Percentiles rank a stretch among this genome's conserved stretches.
These are phyloP conservation scores for Solanum neorickii DNA, from an alignment of 257 asterid species.

Conservation along the genomic window DNA sequence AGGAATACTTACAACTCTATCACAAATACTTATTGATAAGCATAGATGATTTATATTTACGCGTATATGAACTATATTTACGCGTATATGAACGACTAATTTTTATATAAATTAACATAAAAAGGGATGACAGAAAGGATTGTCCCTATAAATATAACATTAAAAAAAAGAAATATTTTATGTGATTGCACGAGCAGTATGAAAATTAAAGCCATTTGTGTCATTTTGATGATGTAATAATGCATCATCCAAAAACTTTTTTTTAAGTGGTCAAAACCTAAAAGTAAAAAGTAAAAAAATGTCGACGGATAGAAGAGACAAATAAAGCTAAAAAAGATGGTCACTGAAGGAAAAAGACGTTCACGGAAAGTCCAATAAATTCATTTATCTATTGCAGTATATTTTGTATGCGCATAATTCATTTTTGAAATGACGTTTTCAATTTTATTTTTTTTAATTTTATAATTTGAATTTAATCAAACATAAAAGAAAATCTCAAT, in stretches of 20 bases:
- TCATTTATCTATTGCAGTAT: neutral
- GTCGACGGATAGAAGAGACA: neutral
- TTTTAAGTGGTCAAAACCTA: neutral
- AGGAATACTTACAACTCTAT: too few relatives aligned
- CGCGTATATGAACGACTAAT: neutral
- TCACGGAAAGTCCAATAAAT: neutral
- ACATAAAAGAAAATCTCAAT: fast-evolving
- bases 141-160: neutral
- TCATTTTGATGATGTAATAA: neutral
- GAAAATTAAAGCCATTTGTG: neutral
- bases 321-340: neutral
- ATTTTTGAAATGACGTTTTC: neutral
- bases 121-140: neutral
- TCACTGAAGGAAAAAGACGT: neutral
- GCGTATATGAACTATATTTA: neutral
- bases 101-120: neutral
- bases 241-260: neutral
- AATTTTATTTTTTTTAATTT: neutral
- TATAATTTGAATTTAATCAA: neutral
- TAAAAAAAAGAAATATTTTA: neutral
- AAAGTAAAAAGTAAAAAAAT: neutral
- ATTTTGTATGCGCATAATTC: neutral
- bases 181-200: neutral
- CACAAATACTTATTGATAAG: too few relatives aligned
- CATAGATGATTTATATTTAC: neutral